Conservation (phyloP, 345 rosid genomes). For the Psidium guajava region DNA sequence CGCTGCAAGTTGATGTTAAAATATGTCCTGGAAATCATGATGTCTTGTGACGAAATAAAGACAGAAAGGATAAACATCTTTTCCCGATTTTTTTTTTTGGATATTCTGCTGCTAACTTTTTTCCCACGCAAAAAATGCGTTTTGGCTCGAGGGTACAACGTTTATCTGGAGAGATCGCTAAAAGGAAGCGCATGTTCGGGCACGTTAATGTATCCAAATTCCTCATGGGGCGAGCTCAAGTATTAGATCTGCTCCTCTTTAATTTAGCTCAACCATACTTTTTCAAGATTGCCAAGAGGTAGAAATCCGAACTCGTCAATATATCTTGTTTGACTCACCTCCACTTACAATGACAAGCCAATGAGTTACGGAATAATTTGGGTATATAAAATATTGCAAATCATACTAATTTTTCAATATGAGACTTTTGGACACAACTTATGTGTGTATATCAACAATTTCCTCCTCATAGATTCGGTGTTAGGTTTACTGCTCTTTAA, state of each 20-base stretch:
- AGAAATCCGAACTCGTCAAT: not conserved
- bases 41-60: not conserved
- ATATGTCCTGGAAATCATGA: not conserved
- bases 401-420: not conserved
- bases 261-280: not conserved
- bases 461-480: no score
- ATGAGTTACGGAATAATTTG: not conserved
- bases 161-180: not conserved
- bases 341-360: not conserved
- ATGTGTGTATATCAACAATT: no score
- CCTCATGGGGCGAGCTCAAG: rapidly evolving
- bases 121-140: not conserved
- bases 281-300: not conserved
- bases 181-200: rapidly evolving
- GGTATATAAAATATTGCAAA: not conserved
- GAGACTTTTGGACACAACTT: not conserved
- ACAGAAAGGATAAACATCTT: not conserved
- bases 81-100: not conserved
- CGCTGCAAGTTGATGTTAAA: not conserved
- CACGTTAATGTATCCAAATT: not conserved
- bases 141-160: not conserved
- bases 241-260: not conserved
- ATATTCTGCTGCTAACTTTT: not conserved
- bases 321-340: not conserved
- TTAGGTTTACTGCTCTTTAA: no score